A percentile compares a stretch with the other conserved stretches of the same genome.
Conservation (phyloP, 208 protist genomes). For the Phytomonas sp. region DNA sequence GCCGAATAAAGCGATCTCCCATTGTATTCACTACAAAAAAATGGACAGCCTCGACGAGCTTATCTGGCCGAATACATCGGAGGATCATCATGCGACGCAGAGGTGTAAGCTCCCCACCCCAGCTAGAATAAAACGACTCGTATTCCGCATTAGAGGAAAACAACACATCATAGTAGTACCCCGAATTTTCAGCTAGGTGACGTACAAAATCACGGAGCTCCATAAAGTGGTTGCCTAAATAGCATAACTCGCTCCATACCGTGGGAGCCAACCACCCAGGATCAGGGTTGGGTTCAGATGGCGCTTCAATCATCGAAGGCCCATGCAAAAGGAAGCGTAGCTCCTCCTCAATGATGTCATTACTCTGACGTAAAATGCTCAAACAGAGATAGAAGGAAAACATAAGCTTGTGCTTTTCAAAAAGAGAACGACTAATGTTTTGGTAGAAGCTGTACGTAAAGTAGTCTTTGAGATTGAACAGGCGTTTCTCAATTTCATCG, state of each 20-base stretch:
- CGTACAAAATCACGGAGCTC: conserved; percentile 82
- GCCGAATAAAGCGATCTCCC: conserved; percentile 92
- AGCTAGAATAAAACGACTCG: conserved; percentile 71
- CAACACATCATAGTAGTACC: conserved; percentile 86
- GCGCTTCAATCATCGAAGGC: conserved; percentile 64
- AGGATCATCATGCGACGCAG: conserved; percentile 96
- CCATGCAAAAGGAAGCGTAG: conserved; percentile 91
- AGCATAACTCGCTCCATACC: conserved; percentile 90
- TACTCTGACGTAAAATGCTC: conserved; percentile 72
- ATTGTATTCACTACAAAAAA: conserved; percentile 90
- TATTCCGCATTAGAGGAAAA: conserved; percentile 86
- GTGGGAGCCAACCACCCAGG: conserved; percentile 91
- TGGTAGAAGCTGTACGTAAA: conserved; percentile 96
- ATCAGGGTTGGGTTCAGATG: conserved; percentile 30
- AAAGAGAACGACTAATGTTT: conserved; percentile 93
- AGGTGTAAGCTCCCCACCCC: conserved; percentile 63
- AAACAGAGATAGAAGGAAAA: conserved; percentile 93
- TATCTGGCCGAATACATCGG: conserved; percentile 94
- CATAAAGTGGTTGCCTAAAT: conserved; percentile 72
- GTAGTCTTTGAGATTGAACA: conserved; percentile 87
- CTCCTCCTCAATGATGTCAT: conserved; percentile 67
- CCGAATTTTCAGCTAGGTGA: conserved; percentile 66
- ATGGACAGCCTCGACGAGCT: conserved; percentile 93
- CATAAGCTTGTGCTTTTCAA: conserved; percentile 94
- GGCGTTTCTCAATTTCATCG: conserved; percentile 72